Conservation (phyloP, 352 stramenopile genomes). For the Aphanomyces cochlioides region DNA sequence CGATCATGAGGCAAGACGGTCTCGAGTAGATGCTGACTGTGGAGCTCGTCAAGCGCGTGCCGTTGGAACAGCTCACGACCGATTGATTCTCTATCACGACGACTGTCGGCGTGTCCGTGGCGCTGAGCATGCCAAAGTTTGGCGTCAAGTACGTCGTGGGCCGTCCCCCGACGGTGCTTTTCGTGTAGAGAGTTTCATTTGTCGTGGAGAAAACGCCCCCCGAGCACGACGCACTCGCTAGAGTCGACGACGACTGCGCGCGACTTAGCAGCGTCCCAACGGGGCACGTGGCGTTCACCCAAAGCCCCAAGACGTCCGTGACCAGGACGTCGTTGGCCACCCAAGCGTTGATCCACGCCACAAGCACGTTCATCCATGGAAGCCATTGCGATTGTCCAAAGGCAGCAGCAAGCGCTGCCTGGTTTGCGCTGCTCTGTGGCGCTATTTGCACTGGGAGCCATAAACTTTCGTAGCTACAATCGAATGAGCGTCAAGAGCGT, state of each 20-base stretch:
- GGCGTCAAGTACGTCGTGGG: slow-evolving; percentile 18
- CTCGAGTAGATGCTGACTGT: not conserved
- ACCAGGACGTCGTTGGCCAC: slow-evolving; percentile 47
- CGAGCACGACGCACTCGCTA: not conserved
- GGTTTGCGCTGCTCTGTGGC: slow-evolving; percentile 10
- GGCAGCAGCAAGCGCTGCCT: slow-evolving; percentile 35
- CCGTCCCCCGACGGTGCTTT: slow-evolving; percentile 1
- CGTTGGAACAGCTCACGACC: slow-evolving; percentile 9
- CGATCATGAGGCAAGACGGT: slow-evolving; percentile 20
- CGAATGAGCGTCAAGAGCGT: not conserved
- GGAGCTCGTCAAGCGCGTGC: slow-evolving; percentile 6
- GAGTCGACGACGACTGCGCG: not conserved
- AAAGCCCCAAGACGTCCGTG: slow-evolving; percentile 61
- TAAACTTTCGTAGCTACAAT: slow-evolving; percentile 38
- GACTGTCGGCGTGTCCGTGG: not conserved
- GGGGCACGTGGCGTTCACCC: slow-evolving; percentile 53
- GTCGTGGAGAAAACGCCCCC: not conserved
- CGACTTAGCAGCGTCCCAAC: slow-evolving; percentile 32
- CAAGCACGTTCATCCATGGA: slow-evolving; percentile 50
- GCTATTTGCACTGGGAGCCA: slow-evolving; percentile 34
- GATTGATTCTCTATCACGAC: not conserved
- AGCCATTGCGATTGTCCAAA: slow-evolving; percentile 40
- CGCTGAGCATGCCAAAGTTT: slow-evolving; percentile 3
- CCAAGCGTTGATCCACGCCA: slow-evolving; percentile 55
- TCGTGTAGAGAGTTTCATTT: slow-evolving; percentile 24